Evolutionary conservation across 805 yeast species (phyloP), one percentile per base, ranked within the genome.

Genomic region (Candida boidinii): DNA sequence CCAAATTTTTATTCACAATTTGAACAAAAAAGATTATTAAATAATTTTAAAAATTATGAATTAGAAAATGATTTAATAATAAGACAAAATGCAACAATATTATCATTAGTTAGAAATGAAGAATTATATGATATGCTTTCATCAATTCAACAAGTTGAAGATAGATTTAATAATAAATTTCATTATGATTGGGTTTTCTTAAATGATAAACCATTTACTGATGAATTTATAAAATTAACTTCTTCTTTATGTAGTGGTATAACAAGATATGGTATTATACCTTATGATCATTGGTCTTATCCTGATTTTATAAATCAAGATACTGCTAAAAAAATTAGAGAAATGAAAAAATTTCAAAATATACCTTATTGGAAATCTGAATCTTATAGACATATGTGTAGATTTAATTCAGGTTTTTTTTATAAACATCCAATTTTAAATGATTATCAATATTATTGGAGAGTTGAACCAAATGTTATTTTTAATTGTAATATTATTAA

Each of bases 341-440:
- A 49, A 19, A 49, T 58, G 8, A 50, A 54, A 48, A 51, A 53
- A 23, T 53, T 62, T 38, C 26, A 53, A 12, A 37, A 43, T 20
- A 65, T 79, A 29, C 65, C 72, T 3, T 82, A 82, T 48, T 88
- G 83, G 14, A 68, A 60, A 8, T 68, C 76, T 26, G 80, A 75
- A 44, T 64, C 76, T 20, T 83, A 83, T 51, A 66, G 90, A 44
- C 83, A 79, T 53, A 84, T 84, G 94, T 68, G 73, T 42, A 50
- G 74, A 21, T 68, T 41, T 43, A 64, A 58, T 38, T 58, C 65
- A 22, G 58, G 66, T 46, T 80, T 77, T 44, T 73, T 73, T 50
- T 71, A 68, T 59, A 64, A 71, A 49, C 74, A 70, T 48, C 70
- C 67, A 31, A 54, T 71, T 30, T 47, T 73, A 54, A 51, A 54